Percentiles rank a stretch among this genome's conserved stretches.
Evolutionary conservation across 2,329 filamentous ascomycete genomes (phyloP).

Genomic region (Beauveria brongniartii): DNA sequence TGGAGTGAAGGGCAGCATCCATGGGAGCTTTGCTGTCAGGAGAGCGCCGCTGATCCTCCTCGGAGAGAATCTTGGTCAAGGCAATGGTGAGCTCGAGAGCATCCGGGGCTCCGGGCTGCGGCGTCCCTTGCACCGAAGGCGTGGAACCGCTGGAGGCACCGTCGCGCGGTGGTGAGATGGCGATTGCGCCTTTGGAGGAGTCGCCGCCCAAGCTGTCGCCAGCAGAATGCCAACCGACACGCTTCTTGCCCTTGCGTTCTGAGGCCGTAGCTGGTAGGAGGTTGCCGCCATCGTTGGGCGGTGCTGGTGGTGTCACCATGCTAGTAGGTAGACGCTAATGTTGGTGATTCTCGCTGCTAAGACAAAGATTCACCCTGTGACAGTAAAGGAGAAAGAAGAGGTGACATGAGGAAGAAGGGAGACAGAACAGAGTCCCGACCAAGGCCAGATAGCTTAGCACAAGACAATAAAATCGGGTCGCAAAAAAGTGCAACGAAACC

Average conservation of each 20-base stretch:
- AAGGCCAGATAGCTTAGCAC: conserved; percentile 1
- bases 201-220: conserved; percentile 17
- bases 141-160: conserved; percentile 17
- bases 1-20: not conserved
- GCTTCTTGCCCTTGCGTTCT: conserved; percentile 30
- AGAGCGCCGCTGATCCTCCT: conserved; percentile 17
- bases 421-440: not conserved
- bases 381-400: not conserved
- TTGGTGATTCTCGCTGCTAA: conserved; percentile 6
- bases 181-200: conserved; percentile 12
- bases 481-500: conserved; percentile 1
- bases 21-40: not conserved
- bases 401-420: not conserved
- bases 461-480: conserved; percentile 12
- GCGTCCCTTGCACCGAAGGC: conserved; percentile 16
- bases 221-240: conserved; percentile 30
- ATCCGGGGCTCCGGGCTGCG: conserved; percentile 28
- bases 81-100: conserved; percentile 30
- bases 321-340: conserved; percentile 10
- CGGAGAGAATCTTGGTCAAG: conserved; percentile 30
- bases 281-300: not conserved
- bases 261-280: conserved; percentile 19
- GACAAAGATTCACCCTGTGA: conserved; percentile 7
- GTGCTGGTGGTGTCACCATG: conserved; percentile 6
- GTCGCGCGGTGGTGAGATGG: conserved; percentile 9